Conservation (phyloP, 805 yeast genomes). For the Kuraishia hungarica region DNA sequence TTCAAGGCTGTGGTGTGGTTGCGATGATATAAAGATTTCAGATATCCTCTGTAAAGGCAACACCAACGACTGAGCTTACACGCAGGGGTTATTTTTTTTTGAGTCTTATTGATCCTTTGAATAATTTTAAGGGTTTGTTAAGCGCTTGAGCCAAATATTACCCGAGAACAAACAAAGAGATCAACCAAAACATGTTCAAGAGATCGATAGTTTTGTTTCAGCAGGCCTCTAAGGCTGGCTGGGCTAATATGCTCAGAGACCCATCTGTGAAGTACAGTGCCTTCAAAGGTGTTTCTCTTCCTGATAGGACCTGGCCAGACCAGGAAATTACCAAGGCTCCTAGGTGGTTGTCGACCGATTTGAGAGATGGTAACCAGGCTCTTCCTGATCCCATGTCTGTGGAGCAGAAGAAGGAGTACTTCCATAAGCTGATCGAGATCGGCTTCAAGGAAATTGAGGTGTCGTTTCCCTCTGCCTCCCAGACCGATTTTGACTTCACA, state of each 20-base stretch:
- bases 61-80: too few relatives aligned
- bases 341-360: constrained; percentile 76
- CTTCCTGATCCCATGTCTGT: constrained; percentile 84
- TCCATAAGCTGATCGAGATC: constrained; percentile 55
- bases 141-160: too few relatives aligned
- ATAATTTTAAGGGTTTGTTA: too few relatives aligned
- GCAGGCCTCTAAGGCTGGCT: constrained; percentile 18
- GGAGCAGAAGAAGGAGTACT: constrained; percentile 66
- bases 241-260: constrained; percentile 36
- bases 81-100: too few relatives aligned
- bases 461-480: constrained; percentile 75
- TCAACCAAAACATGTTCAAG: constrained; percentile 17
- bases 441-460: constrained; percentile 84
- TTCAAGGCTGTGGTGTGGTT: not conserved
- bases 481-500: constrained; percentile 74
- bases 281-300: constrained; percentile 46
- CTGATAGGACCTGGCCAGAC: constrained; percentile 66
- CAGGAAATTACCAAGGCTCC: constrained; percentile 54
- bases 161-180: too few relatives aligned
- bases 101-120: too few relatives aligned
- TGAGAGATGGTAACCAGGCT: constrained; percentile 80
- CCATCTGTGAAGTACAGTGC: constrained; percentile 57
- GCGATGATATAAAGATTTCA: constrained; percentile 12
- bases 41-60: constrained; percentile 12
- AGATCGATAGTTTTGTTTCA: constrained; percentile 17